Percentiles rank a stretch among this genome's conserved stretches.
phyloP scores from a whole-genome alignment of 495 filamentous ascomycete species.

The Trichoderma virens region DNA sequence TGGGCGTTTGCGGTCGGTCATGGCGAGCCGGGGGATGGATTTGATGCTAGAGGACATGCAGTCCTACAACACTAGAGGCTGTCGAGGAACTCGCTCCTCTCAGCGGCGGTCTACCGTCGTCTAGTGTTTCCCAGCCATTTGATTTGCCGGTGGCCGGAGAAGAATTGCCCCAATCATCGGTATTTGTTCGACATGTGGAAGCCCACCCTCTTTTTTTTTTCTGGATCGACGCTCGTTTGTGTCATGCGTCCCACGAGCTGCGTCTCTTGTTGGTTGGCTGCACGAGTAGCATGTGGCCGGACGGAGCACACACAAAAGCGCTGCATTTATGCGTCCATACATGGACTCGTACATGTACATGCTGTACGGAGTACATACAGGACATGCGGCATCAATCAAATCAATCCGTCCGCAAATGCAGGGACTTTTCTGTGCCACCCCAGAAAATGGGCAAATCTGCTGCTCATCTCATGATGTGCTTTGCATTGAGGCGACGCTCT shows the following conservation, averaged over 20 bases:
- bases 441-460: background rate
- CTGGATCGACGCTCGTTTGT: constrained; percentile 11
- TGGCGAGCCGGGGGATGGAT: background rate
- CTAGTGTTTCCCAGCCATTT: background rate
- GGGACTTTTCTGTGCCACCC: constrained; percentile 6
- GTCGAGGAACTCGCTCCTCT: no score
- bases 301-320: background rate
- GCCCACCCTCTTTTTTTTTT: constrained; percentile 15
- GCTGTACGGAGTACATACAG: background rate
- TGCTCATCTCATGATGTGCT: background rate
- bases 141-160: constrained; percentile 6
- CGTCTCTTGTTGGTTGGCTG: constrained; percentile 18
- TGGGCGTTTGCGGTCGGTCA: constrained; percentile 6
- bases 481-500: background rate
- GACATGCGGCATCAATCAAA: background rate
- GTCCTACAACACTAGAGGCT: background rate
- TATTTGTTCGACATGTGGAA: constrained; percentile 12
- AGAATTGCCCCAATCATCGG: constrained; percentile 10
- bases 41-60: background rate
- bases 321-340: background rate
- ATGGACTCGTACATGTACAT: background rate
- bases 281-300: background rate
- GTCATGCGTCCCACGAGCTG: constrained; percentile 20
- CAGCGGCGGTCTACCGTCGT: background rate
- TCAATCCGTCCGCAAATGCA: background rate